phyloP scores from a whole-genome alignment of 1,284 basidiomycete species.

The Phenoliferia sp. region DNA sequence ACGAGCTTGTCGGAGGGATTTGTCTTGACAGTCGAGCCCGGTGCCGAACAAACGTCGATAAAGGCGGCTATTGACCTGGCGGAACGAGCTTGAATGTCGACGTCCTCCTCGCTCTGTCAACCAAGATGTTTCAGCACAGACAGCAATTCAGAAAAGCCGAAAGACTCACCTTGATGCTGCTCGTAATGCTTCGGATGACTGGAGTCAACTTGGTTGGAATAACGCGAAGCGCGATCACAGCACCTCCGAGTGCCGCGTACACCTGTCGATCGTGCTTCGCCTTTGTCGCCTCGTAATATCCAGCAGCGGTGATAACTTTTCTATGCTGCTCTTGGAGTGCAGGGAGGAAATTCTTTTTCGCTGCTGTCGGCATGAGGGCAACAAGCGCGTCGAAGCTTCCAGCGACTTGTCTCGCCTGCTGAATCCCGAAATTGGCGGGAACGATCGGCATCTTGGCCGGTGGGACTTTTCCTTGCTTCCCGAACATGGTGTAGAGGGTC shows the following conservation, averaged over 20 bases:
- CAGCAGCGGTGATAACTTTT: slow-evolving; percentile 69
- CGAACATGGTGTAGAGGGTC: slow-evolving; percentile 72
- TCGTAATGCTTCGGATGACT: slow-evolving; percentile 97
- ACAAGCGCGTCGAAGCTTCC: slow-evolving; percentile 66
- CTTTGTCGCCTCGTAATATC: slow-evolving; percentile 70
- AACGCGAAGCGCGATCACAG: slow-evolving; percentile 76
- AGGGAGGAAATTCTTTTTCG: slow-evolving; percentile 65
- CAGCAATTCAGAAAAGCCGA: no score
- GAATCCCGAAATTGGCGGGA: slow-evolving; percentile 82
- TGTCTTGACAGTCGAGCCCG: slow-evolving; percentile 51
- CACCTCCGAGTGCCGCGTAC: slow-evolving; percentile 80
- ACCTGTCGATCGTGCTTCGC: slow-evolving; percentile 81
- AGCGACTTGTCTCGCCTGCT: slow-evolving; percentile 68
- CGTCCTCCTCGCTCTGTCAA: slow-evolving; percentile 76
- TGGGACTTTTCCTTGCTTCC: slow-evolving; percentile 77
- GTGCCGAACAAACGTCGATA: slow-evolving; percentile 76
- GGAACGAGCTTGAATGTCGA: slow-evolving; percentile 83
- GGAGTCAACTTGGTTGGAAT: slow-evolving; percentile 89
- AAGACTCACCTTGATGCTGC: slow-evolving; percentile 76
- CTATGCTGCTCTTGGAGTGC: slow-evolving; percentile 71
- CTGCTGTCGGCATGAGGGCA: slow-evolving; percentile 50
- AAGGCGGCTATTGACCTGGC: slow-evolving; percentile 82
- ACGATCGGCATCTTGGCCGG: slow-evolving; percentile 72
- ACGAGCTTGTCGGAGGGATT: slow-evolving; percentile 86
- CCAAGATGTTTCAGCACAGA: no score